Evolutionary conservation across 106 monocot species (phyloP), one percentile per base, ranked within the genome.

Genomic region (Hemerocallis citrina): DNA sequence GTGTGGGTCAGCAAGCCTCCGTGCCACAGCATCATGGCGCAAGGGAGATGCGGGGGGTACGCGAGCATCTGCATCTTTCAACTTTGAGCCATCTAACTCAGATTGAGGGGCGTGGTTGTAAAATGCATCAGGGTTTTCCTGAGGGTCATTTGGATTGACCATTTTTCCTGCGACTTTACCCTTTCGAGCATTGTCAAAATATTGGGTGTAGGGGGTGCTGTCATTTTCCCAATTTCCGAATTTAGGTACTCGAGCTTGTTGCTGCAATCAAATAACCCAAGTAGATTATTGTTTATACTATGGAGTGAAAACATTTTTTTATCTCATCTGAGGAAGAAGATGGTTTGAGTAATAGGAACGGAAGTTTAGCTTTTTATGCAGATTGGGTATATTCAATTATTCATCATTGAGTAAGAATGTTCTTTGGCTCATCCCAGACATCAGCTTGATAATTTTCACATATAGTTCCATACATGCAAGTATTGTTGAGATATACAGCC

Each of bases 191-290:
- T 75, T 74, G 9, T 92, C 88, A 42, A 92, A 88, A 60, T 79
- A 81, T 44, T 81, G 63, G 6, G 92, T 88, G 45, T 88, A 88
- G 22, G 80, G 78, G 16, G 76, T 70, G 9, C 59, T 69, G 28
- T 24, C 67, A 57, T 21, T 52, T n/a, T 84, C 84, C 92, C 88
- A 88, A 24, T 88, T 81, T 27, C 92, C 92, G 60, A 92, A 88
- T 62, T 88, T 72, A 35, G 92, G 92, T 49, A 92, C 70, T 23
- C 58, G 68, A 22, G 66, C 59, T 41, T 72, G 63, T 52, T 79
- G 63, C 82, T 83, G 67, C 70, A 73, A 10, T 8, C 34, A 65
- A 66, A 75, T 16, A 52, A 29, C 10, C 14, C 5, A 29, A 52
- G n/a, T n/a, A n/a, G n/a, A n/a, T n/a, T n/a, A n/a, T n/a, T n/a